Base-by-base conservation (phyloP, 139 green algal species). In the Desmodesmus armatus region DNA sequence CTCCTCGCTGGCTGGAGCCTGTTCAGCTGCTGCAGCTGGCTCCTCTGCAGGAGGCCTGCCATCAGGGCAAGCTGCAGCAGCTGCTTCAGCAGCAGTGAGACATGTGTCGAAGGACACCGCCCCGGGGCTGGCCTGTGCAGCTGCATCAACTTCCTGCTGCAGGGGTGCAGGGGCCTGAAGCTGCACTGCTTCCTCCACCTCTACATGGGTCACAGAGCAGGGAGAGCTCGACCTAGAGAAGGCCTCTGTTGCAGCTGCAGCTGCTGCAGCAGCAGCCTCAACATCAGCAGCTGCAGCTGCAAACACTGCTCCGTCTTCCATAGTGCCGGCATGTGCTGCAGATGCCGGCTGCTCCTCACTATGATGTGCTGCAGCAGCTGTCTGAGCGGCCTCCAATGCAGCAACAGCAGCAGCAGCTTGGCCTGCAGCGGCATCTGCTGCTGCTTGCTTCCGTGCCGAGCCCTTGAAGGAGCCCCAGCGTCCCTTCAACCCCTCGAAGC, bases 401-500 rank as follows among this genome's bases (percentile, higher is more conserved):
- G 17, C 63, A 44, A 40, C 19, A 21, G 29, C 35, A 74, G 9
- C 31, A 55, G 51, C 40, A 19, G 33, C 76, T 15, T 44, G 15
- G 33, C n/a, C 4, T 65, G 72, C 44, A 65, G 44, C 44, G 41
- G 27, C 2, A 13, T 72, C 47, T 80, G 73, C 73, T 49, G 41
- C 27, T 39, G 27, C 41, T 31, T 78, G 5, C 47, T 71, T 35
- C 76, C 47, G 51, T 33, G 31, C 5, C 19, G 19, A 51, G 33
- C 13, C 29, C 25, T 69, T 69, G n/a, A n/a, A n/a, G n/a, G n/a
- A 25, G 35, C 66, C 66, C n/a, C 43, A 43, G 1, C 66, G 35
- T 15, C 66, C 35, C 66, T 74, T 82, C 1, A 82, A 9, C 11
- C 76, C 55, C 27, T 82, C 76, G 40, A 82, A 82, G 27, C 76